Evolutionary conservation across 2,329 filamentous ascomycete genomes (phyloP), one percentile per base, ranked within the genome.

Genomic region (Venturia nashicola): DNA sequence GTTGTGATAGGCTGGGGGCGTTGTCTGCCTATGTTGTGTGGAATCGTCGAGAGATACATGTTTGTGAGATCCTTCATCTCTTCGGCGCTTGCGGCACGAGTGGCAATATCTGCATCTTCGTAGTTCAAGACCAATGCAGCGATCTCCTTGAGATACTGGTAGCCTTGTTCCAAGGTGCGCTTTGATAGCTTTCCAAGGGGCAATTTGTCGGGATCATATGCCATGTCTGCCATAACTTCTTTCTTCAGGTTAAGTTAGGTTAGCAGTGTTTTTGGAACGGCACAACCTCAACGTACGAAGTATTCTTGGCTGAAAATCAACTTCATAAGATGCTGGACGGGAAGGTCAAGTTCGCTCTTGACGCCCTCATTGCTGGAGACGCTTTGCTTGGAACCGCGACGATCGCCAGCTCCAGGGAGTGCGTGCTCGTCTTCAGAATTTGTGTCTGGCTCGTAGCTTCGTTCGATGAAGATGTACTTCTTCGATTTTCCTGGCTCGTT

Each of bases 101-200:
- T 43, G 57, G 70, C 32, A 1, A n/a, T 69, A 70, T 84, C 34
- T 39, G 40, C 42, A 27, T 32, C 51, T 27, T 55, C 61, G 32
- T 44, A 5, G 12, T 54, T 23, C 44, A 63, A n/a, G 46, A 57
- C 34, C 6, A 55, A 23, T 40, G 11, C 23, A 11, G 60, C 40
- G 32, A 62, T 42, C 23, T 60, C 83, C 70, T 94, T 93, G 62
- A 96, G 79, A 7, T 86, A 80, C 70, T 90, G 83, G 71, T 90
- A 96, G 8, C 91, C 91, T 16, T 82, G 81, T 36, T 80, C 82
- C 68, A 96, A 87, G 23, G 89, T 94, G 14, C 82, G 76, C 70
- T 92, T 91, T 78, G 89, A 90, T 32, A 96, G 81, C 72, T 94
- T 95, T 5, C 91, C 91, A 1, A 96, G 78, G 0, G 91, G 91